Evolutionary conservation across 2,329 filamentous ascomycete species (phyloP).

Genomic region (Paracorniculantispora psalliotae): DNA sequence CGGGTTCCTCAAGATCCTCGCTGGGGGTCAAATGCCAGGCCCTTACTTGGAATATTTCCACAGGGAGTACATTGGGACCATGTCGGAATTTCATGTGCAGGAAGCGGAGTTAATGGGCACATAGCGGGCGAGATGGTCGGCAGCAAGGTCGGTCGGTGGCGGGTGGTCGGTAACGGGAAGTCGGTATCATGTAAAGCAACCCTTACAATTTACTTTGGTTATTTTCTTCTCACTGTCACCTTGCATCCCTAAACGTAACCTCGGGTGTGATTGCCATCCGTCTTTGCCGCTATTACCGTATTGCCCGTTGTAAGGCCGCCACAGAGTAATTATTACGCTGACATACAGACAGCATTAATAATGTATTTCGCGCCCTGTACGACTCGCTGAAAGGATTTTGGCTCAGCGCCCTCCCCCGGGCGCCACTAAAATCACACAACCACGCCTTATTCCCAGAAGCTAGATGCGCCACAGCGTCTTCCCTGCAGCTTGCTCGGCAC

Average conservation of each 20-base stretch:
- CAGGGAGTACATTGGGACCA: slow-evolving; percentile 30
- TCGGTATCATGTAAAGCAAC: not conserved
- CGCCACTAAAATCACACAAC: not conserved
- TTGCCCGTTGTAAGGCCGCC: not conserved
- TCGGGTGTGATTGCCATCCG: not conserved
- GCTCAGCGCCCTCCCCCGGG: not conserved
- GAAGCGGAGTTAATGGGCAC: slow-evolving; percentile 30
- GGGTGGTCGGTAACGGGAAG: not conserved
- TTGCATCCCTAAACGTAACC: too few species aligned
- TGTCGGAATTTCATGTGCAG: slow-evolving; percentile 30
- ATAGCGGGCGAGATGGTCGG: not conserved
- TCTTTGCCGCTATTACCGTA: not conserved
- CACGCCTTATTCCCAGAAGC: not conserved
- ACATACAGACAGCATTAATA: not conserved
- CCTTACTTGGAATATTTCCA: slow-evolving; percentile 32
- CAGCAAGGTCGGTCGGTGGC: not conserved
- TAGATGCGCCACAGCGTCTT: not conserved
- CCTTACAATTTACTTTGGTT: not conserved
- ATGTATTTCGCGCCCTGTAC: not conserved
- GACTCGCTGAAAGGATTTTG: not conserved
- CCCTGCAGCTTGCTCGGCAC: not conserved
- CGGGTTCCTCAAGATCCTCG: slow-evolving; percentile 34
- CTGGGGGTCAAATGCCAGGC: slow-evolving; percentile 34
- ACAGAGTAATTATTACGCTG: not conserved
- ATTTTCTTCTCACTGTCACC: not conserved